Percentiles rank a stretch among this genome's conserved stretches.
These are phyloP conservation scores for Acacia concinna DNA, from an alignment of 331 rosid genomes.

Conservation along the genomic window DNA sequence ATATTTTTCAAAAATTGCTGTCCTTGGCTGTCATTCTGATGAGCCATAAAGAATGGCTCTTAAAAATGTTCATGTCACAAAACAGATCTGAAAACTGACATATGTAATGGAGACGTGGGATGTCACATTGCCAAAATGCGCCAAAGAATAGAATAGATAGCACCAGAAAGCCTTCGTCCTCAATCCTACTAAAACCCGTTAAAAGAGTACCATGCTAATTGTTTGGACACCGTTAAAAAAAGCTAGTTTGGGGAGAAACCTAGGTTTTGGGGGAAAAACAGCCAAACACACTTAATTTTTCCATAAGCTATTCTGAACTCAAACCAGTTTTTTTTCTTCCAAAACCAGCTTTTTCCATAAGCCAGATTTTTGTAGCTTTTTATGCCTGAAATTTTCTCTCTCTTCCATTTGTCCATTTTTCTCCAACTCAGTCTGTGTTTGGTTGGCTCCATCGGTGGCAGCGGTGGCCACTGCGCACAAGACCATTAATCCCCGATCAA, in stretches of 20 bases:
- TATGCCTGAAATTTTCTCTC: too few relatives aligned
- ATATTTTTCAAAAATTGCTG: neutral
- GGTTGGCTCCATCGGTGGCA: neutral
- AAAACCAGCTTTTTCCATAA: too few relatives aligned
- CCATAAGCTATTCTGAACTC: too few relatives aligned
- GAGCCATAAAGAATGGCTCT: neutral
- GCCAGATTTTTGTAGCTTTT: too few relatives aligned
- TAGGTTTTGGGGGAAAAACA: too few relatives aligned
- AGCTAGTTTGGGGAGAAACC: too few relatives aligned
- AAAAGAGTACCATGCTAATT: neutral
- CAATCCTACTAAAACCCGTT: neutral
- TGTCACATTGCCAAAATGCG: neutral
- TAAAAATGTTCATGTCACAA: neutral
- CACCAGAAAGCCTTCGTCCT: neutral
- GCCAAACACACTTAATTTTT: too few relatives aligned
- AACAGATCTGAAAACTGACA: neutral
- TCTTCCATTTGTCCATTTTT: too few relatives aligned
- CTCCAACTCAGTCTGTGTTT: neutral
- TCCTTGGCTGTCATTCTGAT: neutral
- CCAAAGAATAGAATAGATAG: neutral
- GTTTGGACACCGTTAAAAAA: too few relatives aligned
- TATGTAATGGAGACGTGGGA: neutral
- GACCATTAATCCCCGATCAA: too few relatives aligned
- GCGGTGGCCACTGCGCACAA: neutral
- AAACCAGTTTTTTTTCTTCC: too few relatives aligned